Percentiles rank a stretch among this genome's conserved stretches.
Conservation (phyloP, 1,284 basidiomycete genomes). For the Ustilago sp. region DNA sequence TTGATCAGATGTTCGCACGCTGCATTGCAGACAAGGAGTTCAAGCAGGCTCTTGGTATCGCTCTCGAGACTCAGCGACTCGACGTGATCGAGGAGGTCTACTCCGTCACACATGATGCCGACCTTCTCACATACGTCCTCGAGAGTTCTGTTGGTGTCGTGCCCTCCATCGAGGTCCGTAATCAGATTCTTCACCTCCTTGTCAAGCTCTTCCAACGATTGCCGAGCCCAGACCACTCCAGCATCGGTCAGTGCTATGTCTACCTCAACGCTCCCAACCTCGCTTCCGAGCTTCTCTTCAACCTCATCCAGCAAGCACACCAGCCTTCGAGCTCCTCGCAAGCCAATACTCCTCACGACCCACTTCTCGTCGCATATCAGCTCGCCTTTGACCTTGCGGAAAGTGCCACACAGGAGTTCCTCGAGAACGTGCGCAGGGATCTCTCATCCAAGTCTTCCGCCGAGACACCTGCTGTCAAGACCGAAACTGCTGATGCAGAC, state of each 20-base stretch:
- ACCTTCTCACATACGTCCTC: constrained; percentile 66
- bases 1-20: constrained; percentile 68
- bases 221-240: constrained; percentile 66
- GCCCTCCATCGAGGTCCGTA: constrained; percentile 57
- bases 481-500: constrained; percentile 33
- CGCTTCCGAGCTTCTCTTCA: constrained; percentile 60
- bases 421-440: constrained; percentile 62
- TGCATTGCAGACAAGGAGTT: constrained; percentile 65
- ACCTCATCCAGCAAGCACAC: constrained; percentile 62
- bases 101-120: constrained; percentile 58
- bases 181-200: constrained; percentile 66
- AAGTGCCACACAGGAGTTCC: constrained; percentile 69
- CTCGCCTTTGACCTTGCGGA: constrained; percentile 69
- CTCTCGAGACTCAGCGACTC: constrained; percentile 65
- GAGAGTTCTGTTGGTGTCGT: constrained; percentile 67
- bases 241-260: constrained; percentile 69
- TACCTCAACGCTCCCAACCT: constrained; percentile 65
- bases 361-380: constrained; percentile 67
- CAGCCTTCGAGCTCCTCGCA: constrained; percentile 54
- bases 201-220: constrained; percentile 68
- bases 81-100: constrained; percentile 67
- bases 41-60: constrained; percentile 68
- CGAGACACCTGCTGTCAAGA: constrained; percentile 23
- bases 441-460: constrained; percentile 38
- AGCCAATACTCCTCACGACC: constrained; percentile 61